Base-by-base conservation (phyloP, 2,329 filamentous ascomycete genomes). In the Stagonosporopsis vannaccii region DNA sequence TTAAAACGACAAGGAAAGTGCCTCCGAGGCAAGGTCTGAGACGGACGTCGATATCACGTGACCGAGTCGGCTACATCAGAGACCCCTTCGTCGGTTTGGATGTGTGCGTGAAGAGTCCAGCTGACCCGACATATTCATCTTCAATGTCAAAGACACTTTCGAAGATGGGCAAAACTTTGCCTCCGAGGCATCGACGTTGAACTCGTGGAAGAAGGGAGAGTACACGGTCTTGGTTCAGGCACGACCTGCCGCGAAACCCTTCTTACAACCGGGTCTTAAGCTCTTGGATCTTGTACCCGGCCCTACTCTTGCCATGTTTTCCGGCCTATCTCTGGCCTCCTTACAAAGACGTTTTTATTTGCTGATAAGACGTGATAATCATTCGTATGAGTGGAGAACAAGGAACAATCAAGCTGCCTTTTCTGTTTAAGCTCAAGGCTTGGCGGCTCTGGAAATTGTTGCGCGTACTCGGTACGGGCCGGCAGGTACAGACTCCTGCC, bases 351-450 rank as follows among this genome's bases (percentile, higher is more conserved):
- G 35, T 20, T 20, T 37, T 37, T 11, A 37, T 42, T 28, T 43
- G 36, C 36, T 33, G 53, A 47, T 42, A 56, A 56, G 46, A 46
- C 47, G 53, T 51, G 47, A 47, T 47, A 37, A 28, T 17, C 22
- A 42, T 26, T 36, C 17, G 32, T 32, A 33, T 47, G 13, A 32
- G 41, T 43, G 26, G 30, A 22, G 28, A 36, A 19, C 15, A n/a
- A 26, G 30, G 4, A 26, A 11, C 26, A 44, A 45, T 46, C 41
- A 51, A 56, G 53, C 46, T 56, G 53, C 46, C 53, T 56, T 13
- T 56, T 56, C 30, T 23, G 53, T 35, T 51, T 42, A 56, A 56
- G 53, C 53, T 56, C 46, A 56, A 19, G 35, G 20, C 42, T 54
- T 54, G 51, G 51, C 28, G 30, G 13, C 8, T 28, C 15, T 35